A percentile compares a stretch with the other conserved stretches of the same genome.
Conservation (phyloP, 164 flowering plant genomes). For the Vitis vinifera region DNA sequence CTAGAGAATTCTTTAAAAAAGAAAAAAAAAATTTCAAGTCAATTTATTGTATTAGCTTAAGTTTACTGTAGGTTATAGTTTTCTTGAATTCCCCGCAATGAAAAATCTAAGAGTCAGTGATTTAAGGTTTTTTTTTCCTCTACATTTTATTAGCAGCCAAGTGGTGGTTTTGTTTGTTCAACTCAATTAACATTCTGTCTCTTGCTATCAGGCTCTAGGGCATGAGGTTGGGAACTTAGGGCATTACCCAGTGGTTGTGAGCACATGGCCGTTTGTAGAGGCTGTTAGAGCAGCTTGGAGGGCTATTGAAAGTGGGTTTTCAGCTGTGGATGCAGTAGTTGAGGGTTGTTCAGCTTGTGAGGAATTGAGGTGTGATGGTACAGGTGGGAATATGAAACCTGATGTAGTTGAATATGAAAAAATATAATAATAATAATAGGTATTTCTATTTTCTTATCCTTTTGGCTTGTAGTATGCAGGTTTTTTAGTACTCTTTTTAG, state of each 20-base stretch:
- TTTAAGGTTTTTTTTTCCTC: too few relatives aligned
- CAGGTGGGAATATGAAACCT: constrained; percentile 44
- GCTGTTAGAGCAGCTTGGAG: constrained; percentile 81
- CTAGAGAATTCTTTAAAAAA: too few relatives aligned
- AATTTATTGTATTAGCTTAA: too few relatives aligned
- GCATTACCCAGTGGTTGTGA: constrained; percentile 72
- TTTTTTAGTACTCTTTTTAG: not conserved
- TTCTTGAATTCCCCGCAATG: too few relatives aligned
- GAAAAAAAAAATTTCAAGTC: too few relatives aligned
- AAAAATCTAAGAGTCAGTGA: too few relatives aligned
- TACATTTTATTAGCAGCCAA: too few relatives aligned
- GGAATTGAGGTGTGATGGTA: constrained; percentile 84
- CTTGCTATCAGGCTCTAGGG: constrained; percentile 35
- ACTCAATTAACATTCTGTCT: too few relatives aligned
- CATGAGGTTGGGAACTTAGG: constrained; percentile 25
- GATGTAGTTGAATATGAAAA: too few relatives aligned
- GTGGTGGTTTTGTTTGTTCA: too few relatives aligned
- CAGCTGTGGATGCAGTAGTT: constrained; percentile 78
- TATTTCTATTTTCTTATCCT: not conserved
- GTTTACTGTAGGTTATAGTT: too few relatives aligned
- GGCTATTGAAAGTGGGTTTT: constrained; percentile 56
- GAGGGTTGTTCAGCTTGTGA: constrained; percentile 99
- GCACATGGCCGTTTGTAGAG: constrained; percentile 93
- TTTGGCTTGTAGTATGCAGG: not conserved
- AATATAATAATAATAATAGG: not conserved